Conservation (phyloP, 345 rosid genomes). For the Cardamine occulta region DNA sequence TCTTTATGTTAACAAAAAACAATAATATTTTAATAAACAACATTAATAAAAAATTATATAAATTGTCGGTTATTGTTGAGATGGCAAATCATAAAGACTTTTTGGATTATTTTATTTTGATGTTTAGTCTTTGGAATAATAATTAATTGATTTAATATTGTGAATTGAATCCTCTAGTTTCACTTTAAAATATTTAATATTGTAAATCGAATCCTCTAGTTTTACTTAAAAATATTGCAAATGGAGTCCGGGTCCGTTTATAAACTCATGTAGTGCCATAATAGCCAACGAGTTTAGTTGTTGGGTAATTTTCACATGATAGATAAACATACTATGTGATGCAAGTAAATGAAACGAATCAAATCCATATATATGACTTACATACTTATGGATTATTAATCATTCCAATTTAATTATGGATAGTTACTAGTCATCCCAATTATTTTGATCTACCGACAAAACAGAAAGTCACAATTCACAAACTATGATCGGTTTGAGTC, state of each 20-base stretch:
- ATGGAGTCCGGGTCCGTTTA: background rate
- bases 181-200: background rate
- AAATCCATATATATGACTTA: background rate
- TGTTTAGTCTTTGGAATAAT: background rate
- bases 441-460: too few species aligned
- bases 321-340: background rate
- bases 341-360: background rate
- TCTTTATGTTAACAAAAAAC: background rate
- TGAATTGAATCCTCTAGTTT: background rate
- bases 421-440: too few species aligned
- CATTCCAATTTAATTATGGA: background rate
- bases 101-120: background rate
- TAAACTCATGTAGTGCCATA: background rate
- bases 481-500: too few species aligned
- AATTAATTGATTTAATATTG: background rate
- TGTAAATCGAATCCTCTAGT: background rate
- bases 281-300: conserved; percentile 2
- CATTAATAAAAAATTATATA: background rate
- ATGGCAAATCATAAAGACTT: conserved; percentile 21
- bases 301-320: background rate
- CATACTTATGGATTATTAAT: background rate
- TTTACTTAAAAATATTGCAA: conserved; percentile 5
- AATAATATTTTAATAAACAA: background rate
- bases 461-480: too few species aligned
- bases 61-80: conserved; percentile 35